Evolutionary conservation across 179 eudicot species (phyloP).

Genomic region (Dionaea muscipula): DNA sequence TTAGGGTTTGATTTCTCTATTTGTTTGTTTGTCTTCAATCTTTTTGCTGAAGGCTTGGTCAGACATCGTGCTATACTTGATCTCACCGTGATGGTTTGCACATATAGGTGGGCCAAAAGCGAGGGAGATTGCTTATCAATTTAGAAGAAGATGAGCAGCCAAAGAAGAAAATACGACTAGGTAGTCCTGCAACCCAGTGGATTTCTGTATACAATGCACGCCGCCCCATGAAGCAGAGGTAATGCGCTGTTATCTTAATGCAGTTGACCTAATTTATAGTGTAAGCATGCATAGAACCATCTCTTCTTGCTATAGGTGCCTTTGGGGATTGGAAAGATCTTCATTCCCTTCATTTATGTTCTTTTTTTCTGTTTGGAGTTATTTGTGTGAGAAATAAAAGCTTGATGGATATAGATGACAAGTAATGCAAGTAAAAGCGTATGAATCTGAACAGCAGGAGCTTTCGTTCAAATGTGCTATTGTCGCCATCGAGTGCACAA

Average conservation of each 20-base stretch:
- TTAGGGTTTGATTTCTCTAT: conserved; percentile 38
- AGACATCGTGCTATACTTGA: not conserved
- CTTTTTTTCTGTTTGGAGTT: too few species aligned
- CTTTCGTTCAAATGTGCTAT: too few species aligned
- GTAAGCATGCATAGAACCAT: too few species aligned
- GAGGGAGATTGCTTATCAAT: conserved; percentile 65
- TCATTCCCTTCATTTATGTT: too few species aligned
- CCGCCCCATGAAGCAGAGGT: conserved; percentile 93
- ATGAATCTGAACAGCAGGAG: too few species aligned
- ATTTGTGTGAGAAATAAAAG: too few species aligned
- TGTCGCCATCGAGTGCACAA: too few species aligned
- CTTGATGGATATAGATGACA: too few species aligned
- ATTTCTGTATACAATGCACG: conserved; percentile 88
- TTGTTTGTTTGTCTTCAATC: not conserved
- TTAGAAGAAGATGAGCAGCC: conserved; percentile 90
- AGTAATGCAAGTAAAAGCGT: too few species aligned
- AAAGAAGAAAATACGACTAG: conserved; percentile 70
- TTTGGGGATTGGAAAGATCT: too few species aligned
- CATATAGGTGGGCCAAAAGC: conserved; percentile 66
- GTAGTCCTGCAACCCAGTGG: conserved; percentile 92
- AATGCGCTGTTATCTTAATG: not conserved
- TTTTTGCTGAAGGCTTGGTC: conserved; percentile 1
- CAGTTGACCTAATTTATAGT: too few species aligned
- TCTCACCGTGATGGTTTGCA: conserved; percentile 4
- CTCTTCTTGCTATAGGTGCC: too few species aligned